phyloP scores from a whole-genome alignment of 805 yeast species.

The Suhomyces faveliae region DNA sequence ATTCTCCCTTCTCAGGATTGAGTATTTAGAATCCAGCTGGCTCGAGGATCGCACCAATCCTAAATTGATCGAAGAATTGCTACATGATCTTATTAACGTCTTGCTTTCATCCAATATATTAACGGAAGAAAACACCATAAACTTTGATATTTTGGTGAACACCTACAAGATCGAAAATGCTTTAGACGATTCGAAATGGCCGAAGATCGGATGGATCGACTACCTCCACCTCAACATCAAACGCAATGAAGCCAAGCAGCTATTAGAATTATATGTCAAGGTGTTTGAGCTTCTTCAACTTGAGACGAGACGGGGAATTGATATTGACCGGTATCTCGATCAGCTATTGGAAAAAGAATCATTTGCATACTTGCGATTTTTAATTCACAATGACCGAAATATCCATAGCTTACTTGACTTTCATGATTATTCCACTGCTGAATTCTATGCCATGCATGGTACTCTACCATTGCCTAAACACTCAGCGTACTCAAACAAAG shows the following conservation, averaged over 20 bases:
- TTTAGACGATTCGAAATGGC: slow-evolving; percentile 31
- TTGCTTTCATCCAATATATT: slow-evolving; percentile 13
- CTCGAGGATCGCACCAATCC: slow-evolving; percentile 15
- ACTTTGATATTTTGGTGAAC: slow-evolving; percentile 24
- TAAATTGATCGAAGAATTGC: slow-evolving; percentile 22
- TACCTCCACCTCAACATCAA: slow-evolving; percentile 26
- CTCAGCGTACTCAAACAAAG: neutral
- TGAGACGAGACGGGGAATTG: neutral
- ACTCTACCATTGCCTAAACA: slow-evolving; percentile 20
- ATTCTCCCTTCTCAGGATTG: slow-evolving; percentile 32
- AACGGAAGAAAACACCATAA: slow-evolving; percentile 18
- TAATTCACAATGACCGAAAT: neutral
- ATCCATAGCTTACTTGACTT: slow-evolving; percentile 15
- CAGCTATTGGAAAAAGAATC: neutral
- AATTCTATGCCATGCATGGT: slow-evolving; percentile 24
- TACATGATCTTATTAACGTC: slow-evolving; percentile 23
- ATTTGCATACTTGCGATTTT: neutral
- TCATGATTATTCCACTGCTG: slow-evolving; percentile 36
- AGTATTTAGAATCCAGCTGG: slow-evolving; percentile 32
- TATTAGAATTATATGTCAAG: slow-evolving; percentile 31
- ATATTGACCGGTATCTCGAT: neutral
- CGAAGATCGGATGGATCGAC: slow-evolving; percentile 39
- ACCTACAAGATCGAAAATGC: slow-evolving; percentile 32
- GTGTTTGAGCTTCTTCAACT: slow-evolving; percentile 30
- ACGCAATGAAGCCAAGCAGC: slow-evolving; percentile 27